Evolutionary conservation across 352 stramenopile species (phyloP).

Genomic region (Aphanomyces stellatus): DNA sequence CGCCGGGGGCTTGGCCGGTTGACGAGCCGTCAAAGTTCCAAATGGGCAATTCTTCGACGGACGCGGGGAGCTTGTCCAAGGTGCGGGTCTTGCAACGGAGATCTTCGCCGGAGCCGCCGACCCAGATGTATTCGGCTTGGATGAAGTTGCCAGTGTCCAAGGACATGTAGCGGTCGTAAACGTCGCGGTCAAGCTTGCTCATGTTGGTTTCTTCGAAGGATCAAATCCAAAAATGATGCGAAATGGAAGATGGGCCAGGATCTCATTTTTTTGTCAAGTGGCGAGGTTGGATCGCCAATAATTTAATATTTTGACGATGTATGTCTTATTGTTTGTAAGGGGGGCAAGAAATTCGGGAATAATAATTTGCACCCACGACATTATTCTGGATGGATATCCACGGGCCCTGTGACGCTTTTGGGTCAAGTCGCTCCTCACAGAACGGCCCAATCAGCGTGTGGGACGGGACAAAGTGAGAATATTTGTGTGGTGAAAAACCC

Average conservation of each 20-base stretch:
- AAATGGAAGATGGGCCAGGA: conserved; percentile 6
- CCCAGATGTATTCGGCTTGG: conserved; percentile 94
- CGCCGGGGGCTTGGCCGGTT: conserved; percentile 93
- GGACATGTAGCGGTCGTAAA: conserved; percentile 76
- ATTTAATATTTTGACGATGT: too few species aligned
- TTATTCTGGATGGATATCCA: too few species aligned
- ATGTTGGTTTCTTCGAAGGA: conserved; percentile 24
- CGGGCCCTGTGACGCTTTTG: not conserved
- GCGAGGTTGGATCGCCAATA: too few species aligned
- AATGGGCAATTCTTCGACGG: conserved; percentile 80
- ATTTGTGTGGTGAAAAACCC: not conserved
- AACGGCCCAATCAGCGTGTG: not conserved
- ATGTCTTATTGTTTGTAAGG: not conserved
- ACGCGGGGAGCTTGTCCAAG: conserved; percentile 56
- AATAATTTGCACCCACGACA: too few species aligned
- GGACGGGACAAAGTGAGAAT: not conserved
- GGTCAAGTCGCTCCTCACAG: not conserved
- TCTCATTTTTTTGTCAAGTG: too few species aligned
- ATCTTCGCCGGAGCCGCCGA: conserved; percentile 88
- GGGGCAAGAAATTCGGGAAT: too few species aligned
- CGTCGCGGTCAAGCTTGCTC: conserved; percentile 72
- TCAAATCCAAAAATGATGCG: conserved; percentile 23
- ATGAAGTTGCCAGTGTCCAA: conserved; percentile 32
- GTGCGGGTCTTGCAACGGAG: conserved; percentile 93
- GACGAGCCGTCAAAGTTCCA: conserved; percentile 98